These are phyloP conservation scores for Mrakia hoshinonis DNA, from an alignment of 768 basidiomycete genomes.

Conservation along the genomic window DNA sequence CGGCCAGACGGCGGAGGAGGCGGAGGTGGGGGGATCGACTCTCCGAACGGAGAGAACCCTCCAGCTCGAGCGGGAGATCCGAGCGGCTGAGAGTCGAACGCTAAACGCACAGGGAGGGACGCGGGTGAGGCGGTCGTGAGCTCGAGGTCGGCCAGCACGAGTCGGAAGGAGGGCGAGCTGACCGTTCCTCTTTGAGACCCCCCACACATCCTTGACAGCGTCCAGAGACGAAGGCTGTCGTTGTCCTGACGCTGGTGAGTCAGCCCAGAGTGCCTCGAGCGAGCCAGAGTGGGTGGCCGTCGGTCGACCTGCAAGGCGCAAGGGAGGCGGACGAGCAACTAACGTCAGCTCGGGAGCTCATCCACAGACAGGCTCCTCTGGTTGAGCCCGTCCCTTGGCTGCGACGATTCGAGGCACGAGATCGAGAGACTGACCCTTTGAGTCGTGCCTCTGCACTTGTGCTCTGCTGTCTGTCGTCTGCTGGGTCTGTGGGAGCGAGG, in stretches of 20 bases:
- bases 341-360: neutral
- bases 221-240: conserved; percentile 1
- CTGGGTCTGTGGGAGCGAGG: conserved; percentile 27
- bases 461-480: conserved; percentile 12
- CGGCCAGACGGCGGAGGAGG: neutral
- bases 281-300: conserved; percentile 7
- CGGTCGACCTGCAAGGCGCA: neutral
- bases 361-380: neutral
- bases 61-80: conserved; percentile 10
- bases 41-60: conserved; percentile 15
- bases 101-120: neutral
- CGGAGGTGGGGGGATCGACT: conserved; percentile 13
- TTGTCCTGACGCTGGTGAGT: neutral
- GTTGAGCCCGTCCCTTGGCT: too few species aligned
- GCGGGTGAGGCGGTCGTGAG: neutral
- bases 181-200: conserved; percentile 10
- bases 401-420: neutral
- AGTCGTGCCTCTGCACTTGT: conserved; percentile 15
- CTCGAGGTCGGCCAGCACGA: neutral
- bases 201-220: conserved; percentile 19
- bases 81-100: neutral
- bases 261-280: conserved; percentile 21
- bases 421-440: neutral
- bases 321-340: neutral
- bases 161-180: neutral